Base-by-base conservation (phyloP, 2,329 filamentous ascomycete species). In the Pyricularia sp. region DNA sequence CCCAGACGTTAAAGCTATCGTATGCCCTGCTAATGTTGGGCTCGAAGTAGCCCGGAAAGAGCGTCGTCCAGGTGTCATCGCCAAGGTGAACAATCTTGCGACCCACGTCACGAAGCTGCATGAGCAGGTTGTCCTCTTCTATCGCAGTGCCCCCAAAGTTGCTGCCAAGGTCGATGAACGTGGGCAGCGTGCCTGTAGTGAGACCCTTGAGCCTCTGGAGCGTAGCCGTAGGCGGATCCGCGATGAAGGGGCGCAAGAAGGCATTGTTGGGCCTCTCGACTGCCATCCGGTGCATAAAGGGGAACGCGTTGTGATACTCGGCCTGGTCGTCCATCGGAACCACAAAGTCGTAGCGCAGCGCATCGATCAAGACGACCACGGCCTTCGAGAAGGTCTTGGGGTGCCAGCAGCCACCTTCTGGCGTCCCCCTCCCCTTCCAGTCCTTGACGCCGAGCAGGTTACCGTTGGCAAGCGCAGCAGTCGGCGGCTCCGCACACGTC, bases 1-100 rank as follows among this genome's bases (percentile, higher is more conserved):
- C 95, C 93, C 93, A 97, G 7, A 98, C 95, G 76, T 98, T 97
- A 81, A 99, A 97, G 71, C 94, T 98, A 77, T 98, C 94, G 78
- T 97, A 99, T 0, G 95, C 88, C 73, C 85, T 88, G 73, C 94
- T 97, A 69, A 97, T 87, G 69, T 94, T 91, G 10, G 89, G 82
- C 77, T 97, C 90, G 75, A 99, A 99, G 78, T 96, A 93, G n/a
- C 86, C 92, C 0, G 95, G 95, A 77, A 98, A 99, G 20, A 99
- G 82, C 63, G 92, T 86, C 72, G 93, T 92, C 95, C 95, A 99
- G 4, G 95, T 99, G 79, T 99, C 94, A 77, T 99, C 95, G n/a
- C 95, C 95, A 55, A 99, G 82, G 75, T 99, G 96, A 6, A 94
- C 95, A 73, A 99, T 87, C 72, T 86, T 92, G 83, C 93, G 81